Evolutionary conservation across 139 green algal genomes (phyloP).

Genomic region (Ettlia oleoabundans): DNA sequence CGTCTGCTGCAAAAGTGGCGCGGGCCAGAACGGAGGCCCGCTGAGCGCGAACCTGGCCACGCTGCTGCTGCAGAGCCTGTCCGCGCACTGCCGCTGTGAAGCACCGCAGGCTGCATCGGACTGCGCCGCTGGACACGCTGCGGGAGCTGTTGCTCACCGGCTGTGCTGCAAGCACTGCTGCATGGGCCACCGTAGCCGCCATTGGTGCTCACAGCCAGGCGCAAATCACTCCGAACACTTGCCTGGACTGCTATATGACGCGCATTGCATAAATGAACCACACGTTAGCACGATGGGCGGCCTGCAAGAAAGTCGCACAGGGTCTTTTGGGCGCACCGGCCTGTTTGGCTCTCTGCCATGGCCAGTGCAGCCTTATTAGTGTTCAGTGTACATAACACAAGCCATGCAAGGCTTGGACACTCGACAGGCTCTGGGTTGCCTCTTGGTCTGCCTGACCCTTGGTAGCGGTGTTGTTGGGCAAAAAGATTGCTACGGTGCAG

Average conservation of each 20-base stretch:
- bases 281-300: no score
- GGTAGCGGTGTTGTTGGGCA: background rate
- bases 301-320: no score
- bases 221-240: no score
- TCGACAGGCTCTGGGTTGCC: background rate
- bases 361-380: no score
- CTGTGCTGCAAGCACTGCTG: background rate
- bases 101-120: background rate
- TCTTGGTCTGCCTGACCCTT: background rate
- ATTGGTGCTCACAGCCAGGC: background rate
- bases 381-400: no score
- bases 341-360: no score
- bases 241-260: no score
- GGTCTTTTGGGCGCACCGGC: no score
- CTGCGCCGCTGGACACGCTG: conserved; percentile 1
- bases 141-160: conserved; percentile 3
- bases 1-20: conserved; percentile 4
- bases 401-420: background rate
- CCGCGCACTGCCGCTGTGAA: conserved; percentile 12
- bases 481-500: conserved; percentile 32
- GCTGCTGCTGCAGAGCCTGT: conserved; percentile 3
- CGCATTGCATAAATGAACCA: no score
- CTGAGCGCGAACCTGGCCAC: background rate
- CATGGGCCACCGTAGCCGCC: conserved; percentile 8
- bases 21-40: background rate